Evolutionary conservation across 805 yeast genomes (phyloP), one percentile per base, ranked within the genome.

Genomic region (Lachancea kluyveri): DNA sequence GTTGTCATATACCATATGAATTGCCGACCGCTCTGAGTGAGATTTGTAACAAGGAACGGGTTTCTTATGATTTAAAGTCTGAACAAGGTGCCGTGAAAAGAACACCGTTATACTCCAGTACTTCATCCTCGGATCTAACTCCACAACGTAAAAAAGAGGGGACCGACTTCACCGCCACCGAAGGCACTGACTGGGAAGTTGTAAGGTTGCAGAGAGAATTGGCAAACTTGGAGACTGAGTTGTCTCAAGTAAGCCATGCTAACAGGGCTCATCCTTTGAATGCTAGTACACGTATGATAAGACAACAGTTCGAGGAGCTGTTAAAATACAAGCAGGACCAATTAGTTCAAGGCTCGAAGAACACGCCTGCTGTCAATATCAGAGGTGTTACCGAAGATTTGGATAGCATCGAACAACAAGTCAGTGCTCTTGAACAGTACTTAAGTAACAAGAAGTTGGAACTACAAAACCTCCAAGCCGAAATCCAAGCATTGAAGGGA

Each of bases 11-110:
- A 16, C 98, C 98, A 24, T 68, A 92, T 36, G 79, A 87, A n/a
- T 87, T 92, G n/a, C 98, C 98, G 12, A 83, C 88, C 2, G 77
- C 92, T 5, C 65, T 92, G 42, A 70, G 95, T 26, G 96, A 96
- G 10, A 84, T 96, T 0, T 90, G 88, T 57, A 82, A 84, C 24
- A 86, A 86, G 61, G 88, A 83, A 44, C 70, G 70, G 19, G 92
- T 94, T 10, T 78, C 76, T 37, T 86, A 80, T 52, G 77, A 79
- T 45, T 42, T 79, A 20, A 67, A 66, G 17, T 72, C 83, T 4
- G 62, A 62, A 28, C 80, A 76, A 46, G 71, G 73, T 3, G 60
- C 68, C 31, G 52, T 66, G 16, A 54, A 40, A 28, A 46, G 46
- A 40, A 34, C 33, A 31, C 38, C 33, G 16, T 40, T 31, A 39